These are phyloP conservation scores for Neostapfia colusana DNA, from an alignment of 176 grass and related monocot genomes.

Conservation along the genomic window DNA sequence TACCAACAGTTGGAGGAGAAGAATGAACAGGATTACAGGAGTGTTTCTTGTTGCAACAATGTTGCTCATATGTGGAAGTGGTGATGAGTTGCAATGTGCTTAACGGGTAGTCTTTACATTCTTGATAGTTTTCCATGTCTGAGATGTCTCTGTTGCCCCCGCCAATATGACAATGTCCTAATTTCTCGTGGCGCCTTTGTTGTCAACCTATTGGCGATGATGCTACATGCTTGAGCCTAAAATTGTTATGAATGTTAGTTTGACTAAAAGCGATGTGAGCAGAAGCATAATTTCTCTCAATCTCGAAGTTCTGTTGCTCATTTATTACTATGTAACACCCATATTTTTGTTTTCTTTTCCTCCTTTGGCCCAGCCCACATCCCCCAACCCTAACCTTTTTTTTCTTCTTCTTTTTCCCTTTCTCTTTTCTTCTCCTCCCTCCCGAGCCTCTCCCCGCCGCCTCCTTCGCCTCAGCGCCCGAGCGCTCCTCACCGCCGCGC, in stretches of 20 bases:
- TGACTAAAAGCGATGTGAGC: neutral
- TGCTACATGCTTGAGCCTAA: slow-evolving; percentile 5
- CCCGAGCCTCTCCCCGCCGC: too few relatives aligned
- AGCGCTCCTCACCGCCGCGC: too few relatives aligned
- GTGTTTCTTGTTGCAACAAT: neutral
- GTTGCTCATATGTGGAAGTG: slow-evolving; percentile 18
- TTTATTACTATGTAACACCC: too few relatives aligned
- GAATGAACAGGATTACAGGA: slow-evolving; percentile 28
- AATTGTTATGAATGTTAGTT: neutral
- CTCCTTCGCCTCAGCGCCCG: too few relatives aligned
- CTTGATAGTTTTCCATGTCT: neutral
- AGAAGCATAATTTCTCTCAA: neutral
- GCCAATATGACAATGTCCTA: neutral
- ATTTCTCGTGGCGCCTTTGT: neutral
- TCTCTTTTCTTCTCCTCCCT: too few relatives aligned
- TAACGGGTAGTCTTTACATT: neutral
- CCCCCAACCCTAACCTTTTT: too few relatives aligned
- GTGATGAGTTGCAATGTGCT: slow-evolving; percentile 18
- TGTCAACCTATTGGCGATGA: neutral
- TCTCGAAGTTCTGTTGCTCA: too few relatives aligned
- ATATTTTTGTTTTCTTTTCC: too few relatives aligned
- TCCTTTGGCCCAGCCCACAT: too few relatives aligned
- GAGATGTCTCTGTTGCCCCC: neutral
- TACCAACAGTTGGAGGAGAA: slow-evolving; percentile 60
- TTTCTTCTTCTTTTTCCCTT: too few relatives aligned